These are phyloP conservation scores for Candida manassasensis DNA, from an alignment of 805 yeast genomes.

Conservation along the genomic window DNA sequence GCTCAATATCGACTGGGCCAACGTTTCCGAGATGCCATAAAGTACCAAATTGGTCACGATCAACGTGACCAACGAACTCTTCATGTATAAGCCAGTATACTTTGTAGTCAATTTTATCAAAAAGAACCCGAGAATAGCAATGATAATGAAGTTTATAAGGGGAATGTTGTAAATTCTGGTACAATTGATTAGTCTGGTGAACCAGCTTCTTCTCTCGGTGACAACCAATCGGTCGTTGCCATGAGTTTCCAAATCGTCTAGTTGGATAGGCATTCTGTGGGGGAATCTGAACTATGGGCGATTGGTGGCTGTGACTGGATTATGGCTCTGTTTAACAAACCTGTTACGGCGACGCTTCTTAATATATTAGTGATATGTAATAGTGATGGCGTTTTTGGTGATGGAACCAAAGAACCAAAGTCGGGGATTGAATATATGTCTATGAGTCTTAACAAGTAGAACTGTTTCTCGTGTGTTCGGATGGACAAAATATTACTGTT, in stretches of 20 bases:
- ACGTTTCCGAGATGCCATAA: constrained; percentile 84
- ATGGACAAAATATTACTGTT: no score
- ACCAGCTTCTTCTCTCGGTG: constrained; percentile 2
- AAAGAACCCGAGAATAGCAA: constrained; percentile 44
- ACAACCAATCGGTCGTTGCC: constrained; percentile 1
- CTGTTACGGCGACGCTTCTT: no score
- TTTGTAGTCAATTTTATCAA: constrained; percentile 50
- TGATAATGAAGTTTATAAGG: constrained; percentile 49
- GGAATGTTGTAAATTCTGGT: constrained; percentile 48
- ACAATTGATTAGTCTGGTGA: constrained; percentile 25
- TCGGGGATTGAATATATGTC: no score
- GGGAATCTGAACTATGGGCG: no score
- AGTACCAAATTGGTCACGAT: constrained; percentile 74
- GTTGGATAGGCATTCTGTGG: constrained; percentile 19
- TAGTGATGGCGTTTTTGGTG: no score
- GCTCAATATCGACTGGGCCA: constrained; percentile 69
- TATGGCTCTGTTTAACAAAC: no score
- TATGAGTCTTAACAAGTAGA: no score
- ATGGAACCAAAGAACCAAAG: no score
- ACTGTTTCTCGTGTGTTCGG: no score
- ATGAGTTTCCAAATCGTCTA: constrained; percentile 12
- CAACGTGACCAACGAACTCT: constrained; percentile 69
- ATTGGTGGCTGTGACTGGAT: no score
- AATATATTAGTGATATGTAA: no score
- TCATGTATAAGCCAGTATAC: constrained; percentile 58